These are phyloP conservation scores for Collybia sordida DNA, from an alignment of 768 basidiomycete species.

Conservation along the genomic window DNA sequence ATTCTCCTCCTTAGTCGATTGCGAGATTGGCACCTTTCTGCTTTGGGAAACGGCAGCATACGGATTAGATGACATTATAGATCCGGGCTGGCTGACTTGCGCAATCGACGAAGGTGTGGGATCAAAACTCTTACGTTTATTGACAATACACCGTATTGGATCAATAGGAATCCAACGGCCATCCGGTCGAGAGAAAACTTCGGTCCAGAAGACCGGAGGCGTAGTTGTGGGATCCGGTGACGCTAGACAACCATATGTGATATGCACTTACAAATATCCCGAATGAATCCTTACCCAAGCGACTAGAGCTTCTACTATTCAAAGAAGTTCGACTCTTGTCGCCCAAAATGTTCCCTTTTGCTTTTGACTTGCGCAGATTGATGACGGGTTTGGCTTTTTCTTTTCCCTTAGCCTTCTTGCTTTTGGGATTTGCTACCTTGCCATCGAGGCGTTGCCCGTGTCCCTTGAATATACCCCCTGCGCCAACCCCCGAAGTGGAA, in stretches of 20 bases:
- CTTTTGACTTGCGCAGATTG: conserved; percentile 56
- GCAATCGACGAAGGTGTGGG: conserved; percentile 42
- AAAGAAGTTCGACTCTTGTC: conserved; percentile 15
- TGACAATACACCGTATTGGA: conserved; percentile 76
- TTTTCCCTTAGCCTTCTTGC: conserved; percentile 56
- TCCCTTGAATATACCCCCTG: conserved; percentile 37
- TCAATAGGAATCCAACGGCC: conserved; percentile 92
- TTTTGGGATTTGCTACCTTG: conserved; percentile 29
- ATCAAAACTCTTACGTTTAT: conserved; percentile 80
- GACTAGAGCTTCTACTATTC: conserved; percentile 15
- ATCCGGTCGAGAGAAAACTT: conserved; percentile 93
- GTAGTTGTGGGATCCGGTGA: conserved; percentile 56
- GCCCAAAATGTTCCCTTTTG: conserved; percentile 45
- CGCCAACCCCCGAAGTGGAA: conserved; percentile 22
- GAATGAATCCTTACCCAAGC: conserved; percentile 19
- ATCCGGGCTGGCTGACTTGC: conserved; percentile 9
- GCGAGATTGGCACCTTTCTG: conserved; percentile 20
- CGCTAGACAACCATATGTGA: conserved; percentile 14
- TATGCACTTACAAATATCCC: not conserved
- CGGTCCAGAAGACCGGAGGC: conserved; percentile 94
- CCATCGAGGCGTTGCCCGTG: conserved; percentile 42
- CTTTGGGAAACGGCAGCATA: conserved; percentile 14
- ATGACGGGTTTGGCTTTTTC: conserved; percentile 55
- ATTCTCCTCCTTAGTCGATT: conserved; percentile 52
- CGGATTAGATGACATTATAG: conserved; percentile 18